Evolutionary conservation across 1,139 yeast species (phyloP), one percentile per base, ranked within the genome.

Genomic region (Geotrichum aggregatum): DNA sequence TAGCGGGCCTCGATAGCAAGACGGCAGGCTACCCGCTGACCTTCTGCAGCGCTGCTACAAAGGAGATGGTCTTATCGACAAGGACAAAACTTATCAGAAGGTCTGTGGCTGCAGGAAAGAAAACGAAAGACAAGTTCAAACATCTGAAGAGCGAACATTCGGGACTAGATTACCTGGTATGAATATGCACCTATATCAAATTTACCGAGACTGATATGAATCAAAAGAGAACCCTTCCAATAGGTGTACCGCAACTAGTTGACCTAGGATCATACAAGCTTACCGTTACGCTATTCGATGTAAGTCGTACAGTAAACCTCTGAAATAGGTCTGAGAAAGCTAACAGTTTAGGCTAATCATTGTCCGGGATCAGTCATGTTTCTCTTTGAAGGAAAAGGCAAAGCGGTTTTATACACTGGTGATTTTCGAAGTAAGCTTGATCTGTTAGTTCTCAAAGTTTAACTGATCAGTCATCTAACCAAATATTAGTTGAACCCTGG

Each of bases 331-430:
- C 22, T 22, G 26, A 18, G n/a, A n/a, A n/a, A 24, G 28, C 28
- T 44, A 22, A 33, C 31, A 8, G 7, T 33, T 7, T 69, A 73
- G 7, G 70, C 81, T 0, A 76, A 81, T 59, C 87, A 82, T 59
- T 82, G 87, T 59, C 82, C 84, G 3, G 87, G 87, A 1, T 73
- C 84, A 2, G 70, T 73, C 3, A 79, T 82, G 83, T 76, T 78
- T 54, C 68, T 82, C 38, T 57, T 82, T 0, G 79, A 80, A 58
- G 63, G 69, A 2, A 42, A 47, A 1, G 59, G 60, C 18, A 63
- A 59, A 13, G 63, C 77, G 0, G 75, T 80, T 0, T 64, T 82
- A 3, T 68, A 74, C 18, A 81, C 86, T 0, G 87, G 87, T 1
- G 87, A 82, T 59, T 56, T 80, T 8, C 67, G 85, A 44, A 33